Percentiles rank a stretch among this genome's conserved stretches.
Conservation (phyloP, 495 filamentous ascomycete species). For the Bacidia rubella region DNA sequence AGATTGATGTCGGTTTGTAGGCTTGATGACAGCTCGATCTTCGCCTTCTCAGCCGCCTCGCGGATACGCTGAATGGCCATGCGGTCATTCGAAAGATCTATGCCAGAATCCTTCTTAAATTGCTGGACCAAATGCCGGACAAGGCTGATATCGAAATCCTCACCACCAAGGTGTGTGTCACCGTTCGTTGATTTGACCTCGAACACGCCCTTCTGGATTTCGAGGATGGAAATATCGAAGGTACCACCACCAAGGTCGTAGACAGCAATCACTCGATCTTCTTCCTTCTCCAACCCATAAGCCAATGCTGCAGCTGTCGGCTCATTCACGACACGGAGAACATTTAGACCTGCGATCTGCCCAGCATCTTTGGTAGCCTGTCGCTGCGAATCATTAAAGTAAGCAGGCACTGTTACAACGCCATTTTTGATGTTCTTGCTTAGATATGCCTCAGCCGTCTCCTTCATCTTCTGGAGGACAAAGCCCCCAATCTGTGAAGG, state of each 20-base stretch:
- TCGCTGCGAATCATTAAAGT: constrained; percentile 97
- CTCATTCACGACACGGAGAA: constrained; percentile 94
- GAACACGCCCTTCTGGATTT: constrained; percentile 96
- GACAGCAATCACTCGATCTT: constrained; percentile 81
- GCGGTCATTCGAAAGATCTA: constrained; percentile 84
- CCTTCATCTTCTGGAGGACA: constrained; percentile 96
- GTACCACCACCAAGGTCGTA: constrained; percentile 98
- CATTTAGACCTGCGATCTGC: constrained; percentile 89
- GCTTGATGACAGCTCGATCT: constrained; percentile 96
- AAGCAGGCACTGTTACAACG: constrained; percentile 90
- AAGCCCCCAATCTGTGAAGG: constrained; percentile 97
- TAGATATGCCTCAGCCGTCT: constrained; percentile 86
- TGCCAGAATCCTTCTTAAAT: constrained; percentile 91
- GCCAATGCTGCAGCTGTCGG: constrained; percentile 89
- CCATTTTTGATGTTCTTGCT: constrained; percentile 85
- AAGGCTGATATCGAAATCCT: constrained; percentile 94
- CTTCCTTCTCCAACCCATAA: constrained; percentile 90
- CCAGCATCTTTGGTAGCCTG: constrained; percentile 97
- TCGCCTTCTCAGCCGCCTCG: constrained; percentile 99
- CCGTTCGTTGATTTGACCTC: constrained; percentile 99
- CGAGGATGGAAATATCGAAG: constrained; percentile 94
- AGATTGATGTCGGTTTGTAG: constrained; percentile 98
- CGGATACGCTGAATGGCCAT: constrained; percentile 99
- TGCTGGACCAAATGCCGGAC: constrained; percentile 89
- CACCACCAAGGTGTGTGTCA: constrained; percentile 94